Evolutionary conservation across 176 grass and related monocot species (phyloP).

Genomic region (Zizania latifolia): DNA sequence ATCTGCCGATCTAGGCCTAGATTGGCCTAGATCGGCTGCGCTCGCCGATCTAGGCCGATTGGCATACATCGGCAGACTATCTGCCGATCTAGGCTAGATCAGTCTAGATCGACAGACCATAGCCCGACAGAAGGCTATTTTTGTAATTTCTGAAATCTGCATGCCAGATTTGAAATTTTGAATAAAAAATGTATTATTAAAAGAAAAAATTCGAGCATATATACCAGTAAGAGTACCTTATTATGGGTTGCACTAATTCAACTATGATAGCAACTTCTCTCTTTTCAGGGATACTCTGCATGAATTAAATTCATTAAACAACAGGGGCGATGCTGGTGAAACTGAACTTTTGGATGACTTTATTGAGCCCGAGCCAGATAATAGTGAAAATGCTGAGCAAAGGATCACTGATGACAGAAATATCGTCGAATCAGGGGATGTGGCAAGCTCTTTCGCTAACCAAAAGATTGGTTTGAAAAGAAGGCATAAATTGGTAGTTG

Average conservation of each 20-base stretch:
- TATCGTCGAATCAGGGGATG: conserved; percentile 34
- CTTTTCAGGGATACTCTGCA: conserved; percentile 37
- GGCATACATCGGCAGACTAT: too few relatives aligned
- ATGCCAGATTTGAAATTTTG: too few relatives aligned
- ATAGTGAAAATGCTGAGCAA: conserved; percentile 4
- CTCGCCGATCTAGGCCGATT: too few relatives aligned
- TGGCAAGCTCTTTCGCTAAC: not conserved
- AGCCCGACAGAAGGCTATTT: too few relatives aligned
- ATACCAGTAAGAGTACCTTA: not conserved
- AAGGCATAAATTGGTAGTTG: conserved; percentile 59
- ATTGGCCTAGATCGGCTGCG: too few relatives aligned
- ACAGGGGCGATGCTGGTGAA: conserved; percentile 25
- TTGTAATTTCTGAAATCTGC: too few relatives aligned
- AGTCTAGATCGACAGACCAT: too few relatives aligned
- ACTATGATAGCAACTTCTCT: not conserved
- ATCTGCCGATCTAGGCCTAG: too few relatives aligned
- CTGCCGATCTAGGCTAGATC: too few relatives aligned
- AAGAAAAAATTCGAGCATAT: not conserved
- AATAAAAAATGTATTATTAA: too few relatives aligned
- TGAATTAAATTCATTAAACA: not conserved
- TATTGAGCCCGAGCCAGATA: conserved; percentile 35
- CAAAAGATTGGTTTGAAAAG: conserved; percentile 51
- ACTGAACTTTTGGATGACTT: conserved; percentile 49
- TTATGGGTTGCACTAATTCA: not conserved
- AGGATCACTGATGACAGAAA: conserved; percentile 12